phyloP scores from a whole-genome alignment of 805 yeast genomes.

The Tetrapisispora arboricola region DNA sequence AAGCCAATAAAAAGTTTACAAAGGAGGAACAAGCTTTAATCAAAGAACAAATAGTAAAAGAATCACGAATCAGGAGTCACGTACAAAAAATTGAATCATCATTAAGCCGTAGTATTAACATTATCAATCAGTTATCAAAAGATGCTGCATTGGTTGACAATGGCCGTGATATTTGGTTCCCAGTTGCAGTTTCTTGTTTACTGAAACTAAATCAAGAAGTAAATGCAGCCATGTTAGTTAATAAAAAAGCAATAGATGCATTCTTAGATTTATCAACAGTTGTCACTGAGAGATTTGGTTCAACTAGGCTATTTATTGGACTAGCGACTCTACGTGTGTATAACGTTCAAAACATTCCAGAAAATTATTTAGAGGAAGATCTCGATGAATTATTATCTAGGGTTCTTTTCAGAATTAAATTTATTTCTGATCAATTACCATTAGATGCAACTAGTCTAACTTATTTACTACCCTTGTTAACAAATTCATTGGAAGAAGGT shows the following conservation, averaged over 20 bases:
- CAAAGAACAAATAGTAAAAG: conserved; percentile 53
- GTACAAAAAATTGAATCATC: conserved; percentile 32
- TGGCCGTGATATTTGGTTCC: conserved; percentile 62
- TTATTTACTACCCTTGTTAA: conserved; percentile 66
- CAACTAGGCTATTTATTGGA: conserved; percentile 47
- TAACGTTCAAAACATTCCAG: conserved; percentile 36
- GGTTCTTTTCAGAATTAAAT: conserved; percentile 64
- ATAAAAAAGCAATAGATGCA: conserved; percentile 36
- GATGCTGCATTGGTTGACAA: conserved; percentile 47
- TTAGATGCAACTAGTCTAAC: conserved; percentile 59
- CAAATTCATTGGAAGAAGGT: conserved; percentile 58
- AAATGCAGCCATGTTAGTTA: conserved; percentile 31
- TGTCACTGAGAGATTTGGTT: conserved; percentile 42
- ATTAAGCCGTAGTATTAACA: conserved; percentile 40
- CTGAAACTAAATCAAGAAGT: conserved; percentile 35
- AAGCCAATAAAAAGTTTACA: conserved; percentile 45
- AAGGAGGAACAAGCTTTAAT: conserved; percentile 66
- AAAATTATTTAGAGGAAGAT: conserved; percentile 40
- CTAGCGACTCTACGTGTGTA: conserved; percentile 56
- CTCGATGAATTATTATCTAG: conserved; percentile 47
- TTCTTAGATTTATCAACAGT: conserved; percentile 47
- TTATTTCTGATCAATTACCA: conserved; percentile 61
- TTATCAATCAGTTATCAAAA: conserved; percentile 44
- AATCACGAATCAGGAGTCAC: conserved; percentile 42
- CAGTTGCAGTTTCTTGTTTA: conserved; percentile 45